Evolutionary conservation across 106 monocot genomes (phyloP).

Genomic region (Hemerocallis citrina): DNA sequence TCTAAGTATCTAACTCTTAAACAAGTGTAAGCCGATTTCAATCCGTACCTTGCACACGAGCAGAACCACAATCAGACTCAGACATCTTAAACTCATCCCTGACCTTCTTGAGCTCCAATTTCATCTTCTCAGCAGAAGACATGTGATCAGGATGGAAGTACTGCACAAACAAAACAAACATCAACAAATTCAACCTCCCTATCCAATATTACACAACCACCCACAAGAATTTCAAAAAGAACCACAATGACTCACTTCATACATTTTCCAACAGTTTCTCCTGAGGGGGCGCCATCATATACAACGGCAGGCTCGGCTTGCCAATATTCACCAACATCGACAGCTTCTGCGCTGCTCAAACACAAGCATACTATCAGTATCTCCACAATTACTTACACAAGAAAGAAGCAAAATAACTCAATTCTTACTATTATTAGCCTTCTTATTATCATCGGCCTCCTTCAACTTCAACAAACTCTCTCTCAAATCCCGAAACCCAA

Average conservation of each 20-base stretch:
- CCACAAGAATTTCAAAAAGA: conserved; percentile 1
- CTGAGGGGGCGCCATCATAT: conserved; percentile 56
- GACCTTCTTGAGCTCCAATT: conserved; percentile 73
- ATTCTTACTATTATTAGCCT: conserved; percentile 15
- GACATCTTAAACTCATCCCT: conserved; percentile 97
- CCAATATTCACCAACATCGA: conserved; percentile 39
- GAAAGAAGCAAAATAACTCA: background rate
- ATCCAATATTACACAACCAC: background rate
- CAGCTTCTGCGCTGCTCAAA: conserved; percentile 40
- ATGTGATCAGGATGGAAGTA: conserved; percentile 88
- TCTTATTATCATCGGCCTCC: conserved; percentile 16
- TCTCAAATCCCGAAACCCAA: conserved; percentile 23
- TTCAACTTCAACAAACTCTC: conserved; percentile 32
- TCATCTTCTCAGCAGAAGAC: conserved; percentile 92
- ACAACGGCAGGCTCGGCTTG: conserved; percentile 31
- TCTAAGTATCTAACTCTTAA: too few species aligned
- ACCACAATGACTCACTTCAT: conserved; percentile 1
- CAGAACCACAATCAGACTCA: conserved; percentile 93
- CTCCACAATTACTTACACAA: too few species aligned
- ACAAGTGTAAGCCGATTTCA: too few species aligned
- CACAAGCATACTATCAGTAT: background rate
- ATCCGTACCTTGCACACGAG: conserved; percentile 77
- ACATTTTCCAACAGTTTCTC: conserved; percentile 81
- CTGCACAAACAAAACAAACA: conserved; percentile 31
- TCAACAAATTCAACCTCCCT: background rate